Evolutionary conservation across 2,329 filamentous ascomycete species (phyloP).

Genomic region (Hymenoscyphus fraxineus): DNA sequence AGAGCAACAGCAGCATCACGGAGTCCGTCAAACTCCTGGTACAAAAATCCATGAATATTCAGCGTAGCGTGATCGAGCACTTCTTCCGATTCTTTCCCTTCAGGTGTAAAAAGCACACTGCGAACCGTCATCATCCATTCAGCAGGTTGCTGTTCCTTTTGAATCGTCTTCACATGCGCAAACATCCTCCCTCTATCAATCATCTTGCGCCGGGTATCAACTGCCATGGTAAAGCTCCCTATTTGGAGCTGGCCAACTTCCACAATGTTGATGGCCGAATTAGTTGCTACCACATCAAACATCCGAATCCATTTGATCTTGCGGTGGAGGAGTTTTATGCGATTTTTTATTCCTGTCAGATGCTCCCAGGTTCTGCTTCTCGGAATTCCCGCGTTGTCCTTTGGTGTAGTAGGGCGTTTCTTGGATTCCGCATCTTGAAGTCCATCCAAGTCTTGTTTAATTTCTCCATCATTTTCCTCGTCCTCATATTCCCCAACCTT

Average conservation of each 20-base stretch:
- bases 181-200: constrained; percentile 88
- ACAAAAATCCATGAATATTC: constrained; percentile 87
- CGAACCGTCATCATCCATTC: constrained; percentile 90
- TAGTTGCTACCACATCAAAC: constrained; percentile 82
- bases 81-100: constrained; percentile 80
- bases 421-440: constrained; percentile 19
- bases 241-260: constrained; percentile 83
- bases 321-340: constrained; percentile 78
- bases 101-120: constrained; percentile 83
- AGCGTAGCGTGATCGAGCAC: constrained; percentile 82
- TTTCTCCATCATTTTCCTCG: constrained; percentile 28
- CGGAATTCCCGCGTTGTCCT: constrained; percentile 33
- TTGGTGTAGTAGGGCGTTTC: constrained; percentile 21
- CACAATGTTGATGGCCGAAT: constrained; percentile 70
- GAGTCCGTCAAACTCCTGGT: constrained; percentile 79
- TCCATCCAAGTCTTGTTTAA: constrained; percentile 22
- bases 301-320: constrained; percentile 85
- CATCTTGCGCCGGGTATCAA: constrained; percentile 88
- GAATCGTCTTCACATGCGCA: constrained; percentile 67
- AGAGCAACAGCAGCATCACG: constrained; percentile 85
- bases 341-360: constrained; percentile 75
- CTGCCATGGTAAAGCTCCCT: constrained; percentile 77
- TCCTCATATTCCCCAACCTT: constrained; percentile 25
- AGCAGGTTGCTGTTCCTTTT: constrained; percentile 66
- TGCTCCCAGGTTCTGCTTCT: constrained; percentile 76